Evolutionary conservation across 768 basidiomycete species (phyloP).

Genomic region (Suillus brevipes): DNA sequence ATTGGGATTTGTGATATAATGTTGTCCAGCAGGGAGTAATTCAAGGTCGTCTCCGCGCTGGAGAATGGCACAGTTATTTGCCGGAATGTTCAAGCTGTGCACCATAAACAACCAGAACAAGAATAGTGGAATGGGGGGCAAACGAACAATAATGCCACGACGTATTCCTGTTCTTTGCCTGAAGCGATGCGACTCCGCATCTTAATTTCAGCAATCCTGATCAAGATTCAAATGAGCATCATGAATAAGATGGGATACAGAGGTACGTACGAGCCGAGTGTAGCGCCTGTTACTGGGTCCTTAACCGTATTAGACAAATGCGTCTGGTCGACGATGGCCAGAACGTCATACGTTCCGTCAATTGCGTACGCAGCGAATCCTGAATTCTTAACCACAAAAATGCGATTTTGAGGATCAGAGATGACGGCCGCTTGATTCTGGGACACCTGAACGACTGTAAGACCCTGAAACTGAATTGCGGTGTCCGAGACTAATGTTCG

Average conservation of each 20-base stretch:
- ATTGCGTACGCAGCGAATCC: constrained; percentile 79
- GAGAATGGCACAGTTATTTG: constrained; percentile 83
- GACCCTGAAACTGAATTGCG: constrained; percentile 75
- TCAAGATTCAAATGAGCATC: constrained; percentile 4
- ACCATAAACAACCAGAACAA: constrained; percentile 7
- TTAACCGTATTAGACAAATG: constrained; percentile 62
- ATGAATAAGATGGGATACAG: background rate
- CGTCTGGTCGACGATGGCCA: constrained; percentile 83
- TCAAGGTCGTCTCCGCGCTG: constrained; percentile 81
- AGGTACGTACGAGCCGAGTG: constrained; percentile 53
- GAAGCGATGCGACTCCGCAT: constrained; percentile 62
- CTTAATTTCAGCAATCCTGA: constrained; percentile 69
- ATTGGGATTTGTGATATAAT: constrained; percentile 81
- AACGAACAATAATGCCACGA: constrained; percentile 75
- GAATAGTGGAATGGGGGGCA: constrained; percentile 1
- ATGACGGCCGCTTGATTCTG: constrained; percentile 83
- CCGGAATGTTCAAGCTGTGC: constrained; percentile 74
- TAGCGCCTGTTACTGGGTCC: constrained; percentile 60
- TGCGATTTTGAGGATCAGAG: constrained; percentile 74
- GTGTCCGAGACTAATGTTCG: constrained; percentile 67
- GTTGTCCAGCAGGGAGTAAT: constrained; percentile 78
- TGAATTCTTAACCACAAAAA: constrained; percentile 78
- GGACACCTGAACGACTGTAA: constrained; percentile 84
- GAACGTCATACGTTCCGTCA: constrained; percentile 74
- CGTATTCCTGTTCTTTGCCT: constrained; percentile 56